phyloP scores from a whole-genome alignment of 225 moss, liverwort and hornwort species.

The Bryum argenteum region DNA sequence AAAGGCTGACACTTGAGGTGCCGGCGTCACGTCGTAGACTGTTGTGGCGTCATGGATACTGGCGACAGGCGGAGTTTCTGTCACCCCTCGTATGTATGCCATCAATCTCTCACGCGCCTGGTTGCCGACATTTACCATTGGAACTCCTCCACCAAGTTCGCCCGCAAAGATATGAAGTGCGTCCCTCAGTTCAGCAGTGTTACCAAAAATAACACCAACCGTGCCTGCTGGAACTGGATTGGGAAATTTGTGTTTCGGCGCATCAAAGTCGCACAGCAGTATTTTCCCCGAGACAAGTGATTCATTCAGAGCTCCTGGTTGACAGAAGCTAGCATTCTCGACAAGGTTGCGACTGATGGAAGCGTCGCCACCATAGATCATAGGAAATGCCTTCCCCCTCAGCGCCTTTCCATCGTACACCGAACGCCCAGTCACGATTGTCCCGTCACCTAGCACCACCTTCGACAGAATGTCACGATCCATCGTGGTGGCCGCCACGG shows the following conservation, averaged over 20 bases:
- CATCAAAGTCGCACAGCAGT: too few relatives aligned
- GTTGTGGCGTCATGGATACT: conserved; percentile 35
- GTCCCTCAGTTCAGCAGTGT: background rate
- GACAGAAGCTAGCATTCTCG: too few relatives aligned
- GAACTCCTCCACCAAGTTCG: too few relatives aligned
- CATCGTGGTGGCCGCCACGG: conserved; percentile 59
- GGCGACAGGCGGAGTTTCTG: conserved; percentile 18
- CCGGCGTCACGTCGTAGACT: conserved; percentile 20
- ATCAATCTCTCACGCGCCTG: background rate
- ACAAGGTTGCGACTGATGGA: background rate
- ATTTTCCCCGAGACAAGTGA: too few relatives aligned
- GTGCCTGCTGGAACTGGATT: too few relatives aligned
- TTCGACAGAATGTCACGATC: conserved; percentile 53
- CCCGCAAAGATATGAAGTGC: background rate
- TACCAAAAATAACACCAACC: too few relatives aligned
- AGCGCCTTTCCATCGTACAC: background rate
- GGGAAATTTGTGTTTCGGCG: too few relatives aligned
- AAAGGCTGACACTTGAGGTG: conserved; percentile 38
- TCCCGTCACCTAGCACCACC: conserved; percentile 45
- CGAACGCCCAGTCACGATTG: background rate
- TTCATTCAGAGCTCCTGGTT: too few relatives aligned
- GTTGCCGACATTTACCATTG: background rate
- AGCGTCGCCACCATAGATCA: background rate
- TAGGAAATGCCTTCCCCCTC: background rate
- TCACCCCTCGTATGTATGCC: background rate